Evolutionary conservation across 306 rosid species (phyloP).

Genomic region (Gillenia trifoliata): DNA sequence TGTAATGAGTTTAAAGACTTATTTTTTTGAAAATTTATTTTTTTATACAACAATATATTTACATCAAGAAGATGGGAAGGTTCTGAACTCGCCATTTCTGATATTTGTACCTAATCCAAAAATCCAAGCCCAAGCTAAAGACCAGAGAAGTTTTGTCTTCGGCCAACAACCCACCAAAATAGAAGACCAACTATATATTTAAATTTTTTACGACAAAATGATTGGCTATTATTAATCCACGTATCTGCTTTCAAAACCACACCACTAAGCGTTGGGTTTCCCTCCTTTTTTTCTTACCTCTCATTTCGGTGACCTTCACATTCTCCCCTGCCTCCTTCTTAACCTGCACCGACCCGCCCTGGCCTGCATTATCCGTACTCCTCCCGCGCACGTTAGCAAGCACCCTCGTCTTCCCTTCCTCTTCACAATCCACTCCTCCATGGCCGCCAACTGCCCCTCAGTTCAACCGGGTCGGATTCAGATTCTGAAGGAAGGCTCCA

Average conservation of each 20-base stretch:
- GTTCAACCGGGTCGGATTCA: slow-evolving; percentile 50
- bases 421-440: slow-evolving; percentile 6
- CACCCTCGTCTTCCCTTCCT: neutral
- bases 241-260: slow-evolving; percentile 49
- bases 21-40: no score
- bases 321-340: neutral
- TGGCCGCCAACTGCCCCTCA: slow-evolving; percentile 37
- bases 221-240: slow-evolving; percentile 14
- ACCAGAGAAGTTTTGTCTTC: no score
- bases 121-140: no score
- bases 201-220: no score
- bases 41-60: no score
- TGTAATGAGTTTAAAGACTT: no score
- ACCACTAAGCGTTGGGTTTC: slow-evolving; percentile 31
- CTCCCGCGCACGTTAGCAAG: slow-evolving; percentile 21
- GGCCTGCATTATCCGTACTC: slow-evolving; percentile 6
- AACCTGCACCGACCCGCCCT: neutral
- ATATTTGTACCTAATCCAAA: no score
- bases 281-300: slow-evolving; percentile 33
- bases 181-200: no score
- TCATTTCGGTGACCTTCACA: neutral
- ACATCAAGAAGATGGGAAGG: no score
- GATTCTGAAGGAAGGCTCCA: slow-evolving; percentile 42
- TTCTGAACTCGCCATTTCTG: no score
- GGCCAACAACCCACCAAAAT: no score